A percentile compares a stretch with the other conserved stretches of the same genome.
Conservation (phyloP, 2,329 filamentous ascomycete species). For the Lecanosticta acicola region DNA sequence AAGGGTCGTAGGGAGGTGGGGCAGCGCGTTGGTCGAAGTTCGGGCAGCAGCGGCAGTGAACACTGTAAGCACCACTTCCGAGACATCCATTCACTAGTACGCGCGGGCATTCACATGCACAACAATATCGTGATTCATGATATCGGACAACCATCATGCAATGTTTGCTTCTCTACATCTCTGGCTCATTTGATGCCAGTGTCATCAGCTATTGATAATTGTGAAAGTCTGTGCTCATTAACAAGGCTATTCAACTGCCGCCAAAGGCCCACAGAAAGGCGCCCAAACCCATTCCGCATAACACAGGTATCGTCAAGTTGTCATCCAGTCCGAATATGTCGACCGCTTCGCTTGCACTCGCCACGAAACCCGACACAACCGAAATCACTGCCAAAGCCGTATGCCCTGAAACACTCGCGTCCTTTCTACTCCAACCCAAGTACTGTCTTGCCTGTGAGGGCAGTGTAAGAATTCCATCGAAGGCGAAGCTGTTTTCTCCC, state of each 20-base stretch:
- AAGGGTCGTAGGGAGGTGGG: not conserved
- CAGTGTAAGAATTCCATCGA: slow-evolving; percentile 68
- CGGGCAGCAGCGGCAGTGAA: not conserved
- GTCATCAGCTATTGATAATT: too few species aligned
- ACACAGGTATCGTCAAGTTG: slow-evolving; percentile 90
- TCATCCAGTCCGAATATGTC: slow-evolving; percentile 95
- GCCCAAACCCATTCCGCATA: slow-evolving; percentile 85
- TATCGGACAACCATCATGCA: too few species aligned
- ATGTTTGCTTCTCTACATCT: too few species aligned
- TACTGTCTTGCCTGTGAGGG: slow-evolving; percentile 54
- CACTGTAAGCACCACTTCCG: not conserved
- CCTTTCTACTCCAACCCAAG: slow-evolving; percentile 55
- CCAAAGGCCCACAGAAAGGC: slow-evolving; percentile 83
- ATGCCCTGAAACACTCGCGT: slow-evolving; percentile 61
- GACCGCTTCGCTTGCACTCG: slow-evolving; percentile 81
- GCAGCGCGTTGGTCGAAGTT: too few species aligned
- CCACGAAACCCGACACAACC: slow-evolving; percentile 80
- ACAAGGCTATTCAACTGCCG: slow-evolving; percentile 6
- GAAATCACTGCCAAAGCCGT: slow-evolving; percentile 75
- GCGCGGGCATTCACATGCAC: not conserved
- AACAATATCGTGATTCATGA: too few species aligned
- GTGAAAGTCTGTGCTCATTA: not conserved
- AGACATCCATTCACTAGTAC: not conserved
- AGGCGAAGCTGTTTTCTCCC: slow-evolving; percentile 65
- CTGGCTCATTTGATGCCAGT: too few species aligned